Evolutionary conservation across 176 grass and related monocot species (phyloP).

Genomic region (Ampelocalamus luodianensis): DNA sequence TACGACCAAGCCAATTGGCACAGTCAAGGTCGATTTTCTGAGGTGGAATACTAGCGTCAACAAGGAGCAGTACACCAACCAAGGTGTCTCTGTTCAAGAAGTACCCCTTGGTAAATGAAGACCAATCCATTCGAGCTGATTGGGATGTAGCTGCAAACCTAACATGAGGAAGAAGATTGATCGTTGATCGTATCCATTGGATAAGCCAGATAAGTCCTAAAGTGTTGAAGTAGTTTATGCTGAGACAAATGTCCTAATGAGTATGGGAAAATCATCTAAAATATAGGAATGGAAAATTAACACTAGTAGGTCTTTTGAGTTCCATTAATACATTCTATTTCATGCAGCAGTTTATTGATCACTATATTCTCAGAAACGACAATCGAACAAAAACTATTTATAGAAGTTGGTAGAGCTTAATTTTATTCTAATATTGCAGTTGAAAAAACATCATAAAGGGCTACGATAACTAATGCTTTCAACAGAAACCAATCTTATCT

Average conservation of each 20-base stretch:
- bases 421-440: not conserved
- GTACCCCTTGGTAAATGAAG: slow-evolving; percentile 93
- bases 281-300: not conserved
- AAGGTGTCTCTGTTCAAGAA: slow-evolving; percentile 90
- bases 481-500: not conserved
- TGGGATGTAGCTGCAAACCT: slow-evolving; percentile 83
- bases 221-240: not conserved
- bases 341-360: not conserved
- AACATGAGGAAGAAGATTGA: slow-evolving; percentile 35
- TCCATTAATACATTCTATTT: not conserved
- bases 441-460: not conserved
- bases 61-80: slow-evolving; percentile 78
- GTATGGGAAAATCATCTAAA: not conserved
- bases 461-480: slow-evolving; percentile 3
- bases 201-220: not conserved
- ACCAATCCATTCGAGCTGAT: slow-evolving; percentile 86
- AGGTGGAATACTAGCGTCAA: slow-evolving; percentile 87
- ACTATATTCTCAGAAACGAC: not conserved
- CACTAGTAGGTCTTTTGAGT: not conserved
- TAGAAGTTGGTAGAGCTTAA: not conserved
- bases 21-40: slow-evolving; percentile 90
- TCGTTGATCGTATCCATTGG: not conserved
- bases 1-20: slow-evolving; percentile 96
- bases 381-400: not conserved
- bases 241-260: not conserved